phyloP scores from a whole-genome alignment of 306 rosid genomes.

The Castanea mollissima region DNA sequence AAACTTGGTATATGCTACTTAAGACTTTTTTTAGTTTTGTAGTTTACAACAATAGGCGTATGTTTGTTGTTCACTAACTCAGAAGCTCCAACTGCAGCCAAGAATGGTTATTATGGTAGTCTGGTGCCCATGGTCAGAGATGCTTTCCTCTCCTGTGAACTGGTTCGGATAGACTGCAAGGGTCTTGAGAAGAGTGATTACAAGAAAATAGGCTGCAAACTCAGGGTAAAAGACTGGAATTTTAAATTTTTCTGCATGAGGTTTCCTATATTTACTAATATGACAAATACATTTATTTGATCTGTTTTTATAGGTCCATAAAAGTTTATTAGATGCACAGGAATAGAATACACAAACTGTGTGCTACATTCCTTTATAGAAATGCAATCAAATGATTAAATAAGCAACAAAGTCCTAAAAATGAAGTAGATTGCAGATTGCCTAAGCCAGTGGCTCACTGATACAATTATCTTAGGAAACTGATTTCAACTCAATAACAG shows the following conservation, averaged over 20 bases:
- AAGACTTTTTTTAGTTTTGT: background rate
- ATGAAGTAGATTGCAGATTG: no score
- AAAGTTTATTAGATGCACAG: no score
- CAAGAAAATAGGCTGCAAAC: constrained; percentile 96
- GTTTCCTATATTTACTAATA: background rate
- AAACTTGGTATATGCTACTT: constrained; percentile 55
- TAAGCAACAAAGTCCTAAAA: no score
- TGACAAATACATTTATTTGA: background rate
- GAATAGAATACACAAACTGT: no score
- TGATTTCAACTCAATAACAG: no score
- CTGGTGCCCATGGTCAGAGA: constrained; percentile 93
- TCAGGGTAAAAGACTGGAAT: constrained; percentile 46
- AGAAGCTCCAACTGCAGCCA: constrained; percentile 53
- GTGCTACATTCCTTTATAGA: no score
- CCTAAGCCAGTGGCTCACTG: no score
- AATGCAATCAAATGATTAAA: no score
- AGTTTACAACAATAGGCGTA: constrained; percentile 1
- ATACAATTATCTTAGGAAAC: no score
- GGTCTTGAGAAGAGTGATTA: constrained; percentile 91
- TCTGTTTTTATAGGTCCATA: background rate
- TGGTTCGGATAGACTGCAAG: constrained; percentile 81
- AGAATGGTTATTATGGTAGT: constrained; percentile 77
- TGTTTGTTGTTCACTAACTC: constrained; percentile 19
- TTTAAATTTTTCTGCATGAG: background rate
- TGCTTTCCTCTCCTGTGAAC: constrained; percentile 66